Percentiles rank a stretch among this genome's conserved stretches.
These are phyloP conservation scores for Lachnellula hyalina DNA, from an alignment of 2,329 filamentous ascomycete genomes.

Conservation along the genomic window DNA sequence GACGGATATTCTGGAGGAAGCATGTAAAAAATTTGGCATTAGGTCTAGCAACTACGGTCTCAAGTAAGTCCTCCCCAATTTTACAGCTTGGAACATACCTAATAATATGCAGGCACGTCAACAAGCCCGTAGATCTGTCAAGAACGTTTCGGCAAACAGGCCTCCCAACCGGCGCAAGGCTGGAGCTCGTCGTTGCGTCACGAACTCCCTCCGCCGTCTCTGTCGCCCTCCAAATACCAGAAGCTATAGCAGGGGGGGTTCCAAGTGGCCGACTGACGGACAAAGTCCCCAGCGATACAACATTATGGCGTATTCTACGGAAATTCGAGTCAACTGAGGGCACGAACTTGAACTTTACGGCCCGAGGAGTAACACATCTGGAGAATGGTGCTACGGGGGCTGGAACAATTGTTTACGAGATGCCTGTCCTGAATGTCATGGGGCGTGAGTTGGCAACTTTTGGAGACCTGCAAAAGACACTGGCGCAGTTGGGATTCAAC, in stretches of 20 bases:
- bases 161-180: constrained; percentile 77
- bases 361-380: constrained; percentile 65
- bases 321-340: constrained; percentile 75
- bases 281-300: constrained; percentile 83
- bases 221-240: constrained; percentile 80
- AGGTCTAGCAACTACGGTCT: constrained; percentile 68
- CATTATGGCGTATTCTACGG: constrained; percentile 82
- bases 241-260: constrained; percentile 58
- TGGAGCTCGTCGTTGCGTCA: constrained; percentile 84
- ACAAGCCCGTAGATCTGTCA: constrained; percentile 81
- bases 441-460: constrained; percentile 73
- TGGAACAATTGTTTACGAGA: constrained; percentile 83
- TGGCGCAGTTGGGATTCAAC: constrained; percentile 83
- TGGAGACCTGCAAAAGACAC: constrained; percentile 78
- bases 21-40: constrained; percentile 66
- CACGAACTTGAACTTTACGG: constrained; percentile 73
- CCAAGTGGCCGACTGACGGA: constrained; percentile 67
- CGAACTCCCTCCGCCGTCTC: constrained; percentile 81
- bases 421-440: constrained; percentile 78
- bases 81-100: constrained; percentile 9
- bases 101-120: constrained; percentile 57
- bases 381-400: constrained; percentile 46
- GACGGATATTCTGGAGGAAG: constrained; percentile 80
- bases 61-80: constrained; percentile 53
- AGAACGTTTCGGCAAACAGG: constrained; percentile 78